phyloP scores from a whole-genome alignment of 192 early-diverging fungal species.

The Pilaira anomala region DNA sequence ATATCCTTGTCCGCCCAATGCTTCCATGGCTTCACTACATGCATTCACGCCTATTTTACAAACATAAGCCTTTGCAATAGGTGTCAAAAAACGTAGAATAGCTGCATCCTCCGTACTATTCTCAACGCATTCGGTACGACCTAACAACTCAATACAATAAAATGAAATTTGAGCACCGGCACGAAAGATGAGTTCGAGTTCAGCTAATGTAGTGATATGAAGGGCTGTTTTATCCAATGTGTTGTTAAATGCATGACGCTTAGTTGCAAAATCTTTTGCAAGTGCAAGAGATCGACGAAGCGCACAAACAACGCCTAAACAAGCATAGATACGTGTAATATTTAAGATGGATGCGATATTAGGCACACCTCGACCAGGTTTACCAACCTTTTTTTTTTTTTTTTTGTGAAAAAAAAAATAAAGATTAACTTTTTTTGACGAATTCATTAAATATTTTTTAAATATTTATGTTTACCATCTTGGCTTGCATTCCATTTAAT shows the following conservation, averaged over 20 bases:
- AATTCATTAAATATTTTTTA: background rate
- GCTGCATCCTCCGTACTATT: conserved; percentile 23
- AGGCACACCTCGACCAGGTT: conserved; percentile 50
- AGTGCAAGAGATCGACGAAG: conserved; percentile 48
- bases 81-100: conserved; percentile 65
- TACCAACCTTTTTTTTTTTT: conserved; percentile 39
- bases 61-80: conserved; percentile 59
- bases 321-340: conserved; percentile 64
- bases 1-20: conserved; percentile 70
- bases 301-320: conserved; percentile 40
- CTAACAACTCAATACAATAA: conserved; percentile 55
- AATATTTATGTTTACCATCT: conserved; percentile 20
- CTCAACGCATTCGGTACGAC: conserved; percentile 43
- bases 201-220: conserved; percentile 56
- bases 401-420: background rate
- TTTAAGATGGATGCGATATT: conserved; percentile 66
- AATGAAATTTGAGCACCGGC: conserved; percentile 54
- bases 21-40: conserved; percentile 62
- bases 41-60: conserved; percentile 44
- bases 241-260: conserved; percentile 51
- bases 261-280: conserved; percentile 59
- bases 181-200: conserved; percentile 52
- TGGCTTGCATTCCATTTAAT: conserved; percentile 51
- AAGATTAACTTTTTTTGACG: background rate
- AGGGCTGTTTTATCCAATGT: conserved; percentile 54